phyloP scores from a whole-genome alignment of 768 basidiomycete species.

The Royoungia palumana region DNA sequence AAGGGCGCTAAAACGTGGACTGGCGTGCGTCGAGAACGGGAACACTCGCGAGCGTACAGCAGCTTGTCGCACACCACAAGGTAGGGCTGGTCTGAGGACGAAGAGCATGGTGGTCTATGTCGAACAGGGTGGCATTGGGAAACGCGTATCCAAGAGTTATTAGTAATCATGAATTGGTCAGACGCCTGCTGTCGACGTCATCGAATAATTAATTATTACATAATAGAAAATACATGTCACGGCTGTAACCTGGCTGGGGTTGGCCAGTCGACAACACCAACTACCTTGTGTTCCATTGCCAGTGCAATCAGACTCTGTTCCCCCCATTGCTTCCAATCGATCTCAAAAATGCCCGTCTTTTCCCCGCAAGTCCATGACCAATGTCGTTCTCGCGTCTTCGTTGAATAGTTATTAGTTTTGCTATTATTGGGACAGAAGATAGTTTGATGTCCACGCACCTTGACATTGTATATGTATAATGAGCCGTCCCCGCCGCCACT shows the following conservation, averaged over 20 bases:
- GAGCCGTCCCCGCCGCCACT: constrained; percentile 80
- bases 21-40: constrained; percentile 23
- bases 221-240: constrained; percentile 1
- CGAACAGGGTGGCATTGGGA: neutral
- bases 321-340: constrained; percentile 64
- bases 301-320: constrained; percentile 61
- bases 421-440: too few relatives aligned
- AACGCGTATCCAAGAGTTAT: neutral
- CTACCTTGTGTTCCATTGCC: constrained; percentile 62
- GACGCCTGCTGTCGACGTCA: constrained; percentile 13
- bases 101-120: constrained; percentile 17
- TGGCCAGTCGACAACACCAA: constrained; percentile 73
- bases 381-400: constrained; percentile 41
- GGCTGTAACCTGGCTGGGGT: constrained; percentile 37
- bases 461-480: constrained; percentile 66
- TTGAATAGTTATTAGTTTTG: constrained; percentile 18
- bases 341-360: constrained; percentile 69
- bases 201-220: neutral
- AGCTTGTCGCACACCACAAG: constrained; percentile 22
- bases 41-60: constrained; percentile 15
- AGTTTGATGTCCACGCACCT: constrained; percentile 46
- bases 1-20: constrained; percentile 8
- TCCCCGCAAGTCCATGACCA: constrained; percentile 69
- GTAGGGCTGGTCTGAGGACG: constrained; percentile 13
- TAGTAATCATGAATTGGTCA: constrained; percentile 15